phyloP scores from a whole-genome alignment of 2,329 filamentous ascomycete genomes.

The Acrocalymma vagum region DNA sequence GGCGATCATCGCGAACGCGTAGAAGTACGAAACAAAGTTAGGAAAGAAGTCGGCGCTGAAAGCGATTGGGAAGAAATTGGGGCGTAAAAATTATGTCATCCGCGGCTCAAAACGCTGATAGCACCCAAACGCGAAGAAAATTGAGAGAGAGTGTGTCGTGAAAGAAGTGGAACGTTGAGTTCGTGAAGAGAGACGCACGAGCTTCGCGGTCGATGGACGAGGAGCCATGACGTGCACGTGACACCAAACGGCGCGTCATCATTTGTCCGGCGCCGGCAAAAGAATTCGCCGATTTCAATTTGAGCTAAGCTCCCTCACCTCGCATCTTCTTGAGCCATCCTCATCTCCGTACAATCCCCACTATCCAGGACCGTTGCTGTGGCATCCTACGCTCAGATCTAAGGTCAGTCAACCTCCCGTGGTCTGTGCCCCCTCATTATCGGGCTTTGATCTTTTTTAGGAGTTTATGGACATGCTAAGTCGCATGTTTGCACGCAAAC shows the following conservation, averaged over 20 bases:
- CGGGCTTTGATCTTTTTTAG: conserved; percentile 17
- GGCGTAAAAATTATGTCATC: conserved; percentile 7
- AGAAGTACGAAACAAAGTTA: conserved; percentile 24
- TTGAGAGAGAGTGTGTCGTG: conserved; percentile 21
- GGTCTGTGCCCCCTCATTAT: conserved; percentile 30
- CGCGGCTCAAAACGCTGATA: conserved; percentile 11
- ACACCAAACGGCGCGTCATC: conserved; percentile 22
- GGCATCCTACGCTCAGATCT: conserved; percentile 28
- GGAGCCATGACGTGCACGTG: conserved; percentile 30
- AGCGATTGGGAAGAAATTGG: conserved; percentile 15
- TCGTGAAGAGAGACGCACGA: conserved; percentile 29
- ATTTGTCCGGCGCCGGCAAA: conserved; percentile 34
- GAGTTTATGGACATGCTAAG: conserved; percentile 12
- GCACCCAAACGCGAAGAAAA: conserved; percentile 23
- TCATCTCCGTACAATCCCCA: conserved; percentile 31
- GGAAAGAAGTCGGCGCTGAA: conserved; percentile 6
- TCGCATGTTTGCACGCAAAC: conserved; percentile 29
- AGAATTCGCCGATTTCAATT: conserved; percentile 18
- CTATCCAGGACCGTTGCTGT: conserved; percentile 39
- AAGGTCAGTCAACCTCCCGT: conserved; percentile 24
- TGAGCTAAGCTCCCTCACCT: conserved; percentile 28
- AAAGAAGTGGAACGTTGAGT: conserved; percentile 15
- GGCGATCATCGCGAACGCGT: conserved; percentile 47
- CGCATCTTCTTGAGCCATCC: conserved; percentile 31
- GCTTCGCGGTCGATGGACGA: conserved; percentile 23